Conservation (phyloP, 805 yeast genomes). For the Danielia oregonensis region DNA sequence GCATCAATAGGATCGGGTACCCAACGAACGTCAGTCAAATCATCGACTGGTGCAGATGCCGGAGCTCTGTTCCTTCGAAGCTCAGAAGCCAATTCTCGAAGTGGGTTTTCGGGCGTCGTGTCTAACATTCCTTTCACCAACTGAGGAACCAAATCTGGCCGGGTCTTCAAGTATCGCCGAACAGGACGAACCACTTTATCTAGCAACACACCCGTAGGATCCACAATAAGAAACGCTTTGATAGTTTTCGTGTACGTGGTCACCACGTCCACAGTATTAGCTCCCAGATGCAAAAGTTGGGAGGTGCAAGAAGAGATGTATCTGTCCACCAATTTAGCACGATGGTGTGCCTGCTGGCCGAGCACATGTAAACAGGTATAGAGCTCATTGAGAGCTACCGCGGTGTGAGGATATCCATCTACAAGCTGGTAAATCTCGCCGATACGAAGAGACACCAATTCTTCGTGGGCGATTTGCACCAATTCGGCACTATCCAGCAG, state of each 20-base stretch:
- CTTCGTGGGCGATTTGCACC: conserved; percentile 35
- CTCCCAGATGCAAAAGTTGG: conserved; percentile 71
- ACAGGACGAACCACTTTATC: conserved; percentile 79
- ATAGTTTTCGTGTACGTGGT: conserved; percentile 68
- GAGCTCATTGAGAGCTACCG: conserved; percentile 55
- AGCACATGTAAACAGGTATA: conserved; percentile 33
- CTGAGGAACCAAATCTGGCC: conserved; percentile 68
- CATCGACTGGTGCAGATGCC: conserved; percentile 26
- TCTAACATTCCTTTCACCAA: conserved; percentile 71
- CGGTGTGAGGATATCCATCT: conserved; percentile 47
- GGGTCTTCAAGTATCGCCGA: conserved; percentile 61
- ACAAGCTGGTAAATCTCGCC: conserved; percentile 60
- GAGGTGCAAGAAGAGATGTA: conserved; percentile 45
- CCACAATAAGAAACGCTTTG: conserved; percentile 68
- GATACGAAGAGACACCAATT: conserved; percentile 46
- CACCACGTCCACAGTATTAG: conserved; percentile 71
- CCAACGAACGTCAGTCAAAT: conserved; percentile 57
- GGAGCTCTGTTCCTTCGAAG: conserved; percentile 29
- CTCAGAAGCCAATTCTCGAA: conserved; percentile 54
- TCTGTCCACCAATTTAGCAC: conserved; percentile 47
- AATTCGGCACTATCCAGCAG: conserved; percentile 18
- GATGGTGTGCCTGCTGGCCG: conserved; percentile 31
- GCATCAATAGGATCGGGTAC: conserved; percentile 87
- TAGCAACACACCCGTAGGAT: conserved; percentile 79
- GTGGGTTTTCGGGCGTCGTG: conserved; percentile 30